phyloP scores from a whole-genome alignment of 805 yeast genomes.

The Teunomyces pallodes region DNA sequence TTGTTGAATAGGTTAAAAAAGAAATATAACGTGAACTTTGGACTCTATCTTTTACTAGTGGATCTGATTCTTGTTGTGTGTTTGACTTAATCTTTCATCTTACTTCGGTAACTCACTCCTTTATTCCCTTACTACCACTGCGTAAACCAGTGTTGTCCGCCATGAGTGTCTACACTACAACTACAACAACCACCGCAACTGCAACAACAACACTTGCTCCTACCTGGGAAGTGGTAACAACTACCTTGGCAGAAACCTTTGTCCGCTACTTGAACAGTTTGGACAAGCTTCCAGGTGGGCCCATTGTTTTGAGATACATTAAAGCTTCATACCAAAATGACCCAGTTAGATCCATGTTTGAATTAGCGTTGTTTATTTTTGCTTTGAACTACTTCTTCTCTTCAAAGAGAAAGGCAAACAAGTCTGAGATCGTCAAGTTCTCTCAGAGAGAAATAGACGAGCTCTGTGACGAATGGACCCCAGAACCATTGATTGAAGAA shows the following conservation, averaged over 20 bases:
- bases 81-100: background rate
- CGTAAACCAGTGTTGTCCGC: background rate
- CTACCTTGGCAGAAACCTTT: constrained; percentile 32
- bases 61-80: background rate
- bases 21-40: background rate
- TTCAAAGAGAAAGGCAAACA: constrained; percentile 72
- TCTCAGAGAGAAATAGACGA: constrained; percentile 70
- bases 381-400: constrained; percentile 82
- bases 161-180: constrained; percentile 11
- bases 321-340: constrained; percentile 87
- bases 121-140: background rate
- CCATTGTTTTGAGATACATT: constrained; percentile 64
- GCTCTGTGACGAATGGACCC: constrained; percentile 86
- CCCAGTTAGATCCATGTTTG: constrained; percentile 85
- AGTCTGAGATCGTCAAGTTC: constrained; percentile 64
- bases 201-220: constrained; percentile 33
- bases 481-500: constrained; percentile 72
- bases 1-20: background rate
- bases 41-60: background rate
- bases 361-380: constrained; percentile 69
- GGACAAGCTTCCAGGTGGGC: constrained; percentile 54
- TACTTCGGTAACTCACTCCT: background rate
- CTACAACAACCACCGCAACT: constrained; percentile 26
- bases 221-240: constrained; percentile 34
- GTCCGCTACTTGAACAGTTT: constrained; percentile 34